phyloP scores from a whole-genome alignment of 225 moss, liverwort and hornwort genomes.

The Physcomitrellopsis africana region DNA sequence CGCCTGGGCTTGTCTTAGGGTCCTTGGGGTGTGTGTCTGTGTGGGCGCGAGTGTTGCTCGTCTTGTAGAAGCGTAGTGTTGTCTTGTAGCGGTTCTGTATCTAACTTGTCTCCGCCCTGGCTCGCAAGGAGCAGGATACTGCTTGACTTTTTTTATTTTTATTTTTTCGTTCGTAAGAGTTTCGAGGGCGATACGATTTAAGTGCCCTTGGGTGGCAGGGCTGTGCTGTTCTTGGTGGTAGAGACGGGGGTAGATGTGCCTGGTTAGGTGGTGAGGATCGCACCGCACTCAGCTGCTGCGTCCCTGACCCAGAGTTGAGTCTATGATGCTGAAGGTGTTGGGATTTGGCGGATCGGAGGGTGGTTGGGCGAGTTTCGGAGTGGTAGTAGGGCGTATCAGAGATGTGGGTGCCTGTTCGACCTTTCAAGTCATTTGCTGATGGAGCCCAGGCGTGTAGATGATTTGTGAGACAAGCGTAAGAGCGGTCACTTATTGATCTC shows the following conservation, averaged over 20 bases:
- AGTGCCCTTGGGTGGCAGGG: conserved; percentile 9
- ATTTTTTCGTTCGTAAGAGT: neutral
- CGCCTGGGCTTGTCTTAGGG: neutral
- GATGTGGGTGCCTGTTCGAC: conserved; percentile 14
- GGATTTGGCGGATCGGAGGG: conserved; percentile 26
- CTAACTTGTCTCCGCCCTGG: too few species aligned
- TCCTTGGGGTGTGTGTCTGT: too few species aligned
- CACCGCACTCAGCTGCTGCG: conserved; percentile 68
- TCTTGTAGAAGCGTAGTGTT: too few species aligned
- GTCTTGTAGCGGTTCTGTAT: too few species aligned
- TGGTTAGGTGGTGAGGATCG: conserved; percentile 69
- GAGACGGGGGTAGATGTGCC: conserved; percentile 56
- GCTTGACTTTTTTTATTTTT: too few species aligned
- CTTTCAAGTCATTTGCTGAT: neutral
- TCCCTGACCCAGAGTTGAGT: conserved; percentile 59
- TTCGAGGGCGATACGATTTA: neutral
- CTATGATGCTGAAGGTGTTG: neutral
- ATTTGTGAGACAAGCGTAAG: neutral
- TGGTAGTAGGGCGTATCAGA: conserved; percentile 11
- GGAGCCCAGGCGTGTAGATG: neutral
- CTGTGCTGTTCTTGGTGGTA: conserved; percentile 59
- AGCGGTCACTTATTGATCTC: neutral
- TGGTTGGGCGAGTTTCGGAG: conserved; percentile 17
- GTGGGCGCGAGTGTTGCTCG: too few species aligned
- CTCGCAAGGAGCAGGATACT: too few species aligned